Evolutionary conservation across 495 filamentous ascomycete genomes (phyloP).

Genomic region (Xanthoparmelia taractica): DNA sequence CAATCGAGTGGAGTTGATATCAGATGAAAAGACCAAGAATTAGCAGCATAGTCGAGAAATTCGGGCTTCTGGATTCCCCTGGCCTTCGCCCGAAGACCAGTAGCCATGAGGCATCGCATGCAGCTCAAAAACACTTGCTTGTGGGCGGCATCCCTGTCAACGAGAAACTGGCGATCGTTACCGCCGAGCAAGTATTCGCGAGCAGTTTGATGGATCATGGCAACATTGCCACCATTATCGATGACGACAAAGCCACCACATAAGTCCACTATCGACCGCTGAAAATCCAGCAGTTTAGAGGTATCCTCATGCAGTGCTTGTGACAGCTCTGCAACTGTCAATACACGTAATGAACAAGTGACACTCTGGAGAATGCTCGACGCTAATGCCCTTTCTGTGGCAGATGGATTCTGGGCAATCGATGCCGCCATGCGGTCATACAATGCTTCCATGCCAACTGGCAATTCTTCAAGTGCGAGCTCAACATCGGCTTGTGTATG

Average conservation of each 20-base stretch:
- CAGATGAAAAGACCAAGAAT: slow-evolving; percentile 19
- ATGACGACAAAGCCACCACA: slow-evolving; percentile 34
- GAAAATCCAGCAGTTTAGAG: slow-evolving; percentile 26
- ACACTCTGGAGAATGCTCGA: slow-evolving; percentile 32
- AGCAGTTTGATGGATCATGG: slow-evolving; percentile 34
- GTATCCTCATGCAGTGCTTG: slow-evolving; percentile 30
- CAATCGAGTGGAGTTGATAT: neutral
- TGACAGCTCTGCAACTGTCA: slow-evolving; percentile 31
- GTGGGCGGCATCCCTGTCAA: too few species aligned
- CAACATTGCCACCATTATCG: slow-evolving; percentile 24
- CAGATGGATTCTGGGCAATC: slow-evolving; percentile 14
- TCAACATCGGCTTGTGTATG: slow-evolving; percentile 28
- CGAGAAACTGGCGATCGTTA: slow-evolving; percentile 13
- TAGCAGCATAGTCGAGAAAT: slow-evolving; percentile 14
- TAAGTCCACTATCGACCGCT: slow-evolving; percentile 25
- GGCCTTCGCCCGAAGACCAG: too few species aligned
- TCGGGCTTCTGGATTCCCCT: too few species aligned
- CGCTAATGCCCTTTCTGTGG: slow-evolving; percentile 21
- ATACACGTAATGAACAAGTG: slow-evolving; percentile 27
- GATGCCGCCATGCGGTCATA: slow-evolving; percentile 29
- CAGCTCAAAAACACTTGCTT: too few species aligned
- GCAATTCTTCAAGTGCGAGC: slow-evolving; percentile 33
- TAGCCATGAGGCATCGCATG: too few species aligned
- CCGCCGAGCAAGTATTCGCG: slow-evolving; percentile 29
- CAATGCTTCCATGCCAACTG: slow-evolving; percentile 34